These are phyloP conservation scores for Pelargonium australe DNA, from an alignment of 441 rosid genomes.

Conservation along the genomic window DNA sequence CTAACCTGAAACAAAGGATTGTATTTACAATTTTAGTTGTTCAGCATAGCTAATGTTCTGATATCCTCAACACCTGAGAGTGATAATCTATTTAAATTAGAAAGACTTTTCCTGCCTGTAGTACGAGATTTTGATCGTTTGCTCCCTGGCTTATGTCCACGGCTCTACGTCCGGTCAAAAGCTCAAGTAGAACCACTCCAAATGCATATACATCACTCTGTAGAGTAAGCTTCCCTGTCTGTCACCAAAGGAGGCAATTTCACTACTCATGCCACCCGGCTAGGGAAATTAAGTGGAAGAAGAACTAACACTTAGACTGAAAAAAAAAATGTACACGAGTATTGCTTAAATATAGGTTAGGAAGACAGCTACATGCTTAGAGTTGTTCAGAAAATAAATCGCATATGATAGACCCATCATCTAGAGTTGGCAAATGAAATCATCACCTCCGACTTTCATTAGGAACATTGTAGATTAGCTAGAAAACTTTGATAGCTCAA, in stretches of 20 bases:
- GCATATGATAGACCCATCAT: no score
- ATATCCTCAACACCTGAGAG: constrained; percentile 13
- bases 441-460: no score
- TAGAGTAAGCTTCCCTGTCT: constrained; percentile 92
- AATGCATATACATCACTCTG: constrained; percentile 95
- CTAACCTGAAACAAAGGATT: constrained; percentile 53
- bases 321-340: no score
- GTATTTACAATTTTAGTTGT: background rate
- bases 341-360: no score
- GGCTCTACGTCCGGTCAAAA: constrained; percentile 87
- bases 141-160: constrained; percentile 79
- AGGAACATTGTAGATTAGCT: no score
- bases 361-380: no score
- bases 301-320: background rate
- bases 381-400: no score
- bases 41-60: constrained; percentile 6
- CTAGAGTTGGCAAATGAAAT: no score
- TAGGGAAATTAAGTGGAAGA: background rate
- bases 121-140: constrained; percentile 75
- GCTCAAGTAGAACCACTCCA: constrained; percentile 89
- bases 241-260: constrained; percentile 20
- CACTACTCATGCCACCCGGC: constrained; percentile 3
- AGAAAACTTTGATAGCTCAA: no score
- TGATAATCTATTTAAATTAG: constrained; percentile 6
- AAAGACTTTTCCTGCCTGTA: constrained; percentile 46